Evolutionary conservation across 2,329 filamentous ascomycete genomes (phyloP).

Genomic region (Colletotrichum agaves): DNA sequence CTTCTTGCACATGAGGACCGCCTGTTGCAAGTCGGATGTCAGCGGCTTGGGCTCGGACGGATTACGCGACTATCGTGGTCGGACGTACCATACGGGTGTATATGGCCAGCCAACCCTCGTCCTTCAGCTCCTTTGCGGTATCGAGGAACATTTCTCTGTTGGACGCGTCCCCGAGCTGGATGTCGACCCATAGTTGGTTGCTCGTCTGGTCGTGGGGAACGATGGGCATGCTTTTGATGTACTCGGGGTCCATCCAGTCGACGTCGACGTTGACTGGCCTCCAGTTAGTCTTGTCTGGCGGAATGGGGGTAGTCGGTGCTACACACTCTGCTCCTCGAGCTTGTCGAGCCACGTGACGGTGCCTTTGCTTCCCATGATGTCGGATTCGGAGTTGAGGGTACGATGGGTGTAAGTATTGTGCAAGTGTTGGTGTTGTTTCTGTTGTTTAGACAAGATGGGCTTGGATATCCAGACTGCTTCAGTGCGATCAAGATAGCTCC

Average conservation of each 20-base stretch:
- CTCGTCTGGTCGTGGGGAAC: constrained; percentile 60
- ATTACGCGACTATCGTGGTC: background rate
- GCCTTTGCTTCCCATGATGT: constrained; percentile 46
- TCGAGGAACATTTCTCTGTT: constrained; percentile 55
- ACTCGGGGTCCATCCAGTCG: constrained; percentile 63
- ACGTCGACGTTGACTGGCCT: constrained; percentile 60
- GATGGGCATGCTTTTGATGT: constrained; percentile 56
- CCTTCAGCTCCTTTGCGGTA: constrained; percentile 55
- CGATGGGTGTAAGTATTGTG: background rate
- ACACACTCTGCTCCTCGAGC: constrained; percentile 54
- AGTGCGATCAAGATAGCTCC: background rate
- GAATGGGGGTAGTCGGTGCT: background rate
- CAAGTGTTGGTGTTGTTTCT: background rate
- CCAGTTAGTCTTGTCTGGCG: background rate
- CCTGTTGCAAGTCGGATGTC: constrained; percentile 40
- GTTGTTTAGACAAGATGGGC: background rate
- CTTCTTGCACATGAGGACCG: constrained; percentile 58
- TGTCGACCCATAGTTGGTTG: constrained; percentile 61
- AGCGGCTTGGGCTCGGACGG: background rate
- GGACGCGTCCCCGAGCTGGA: constrained; percentile 55
- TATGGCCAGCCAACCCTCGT: constrained; percentile 58
- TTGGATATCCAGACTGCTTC: background rate
- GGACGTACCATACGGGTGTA: constrained; percentile 56
- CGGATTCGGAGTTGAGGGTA: background rate
- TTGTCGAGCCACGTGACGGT: constrained; percentile 54